A percentile compares a stretch with the other conserved stretches of the same genome.
These are phyloP conservation scores for Ogataea nakhonphanomensis DNA, from an alignment of 805 yeast species.

Conservation along the genomic window DNA sequence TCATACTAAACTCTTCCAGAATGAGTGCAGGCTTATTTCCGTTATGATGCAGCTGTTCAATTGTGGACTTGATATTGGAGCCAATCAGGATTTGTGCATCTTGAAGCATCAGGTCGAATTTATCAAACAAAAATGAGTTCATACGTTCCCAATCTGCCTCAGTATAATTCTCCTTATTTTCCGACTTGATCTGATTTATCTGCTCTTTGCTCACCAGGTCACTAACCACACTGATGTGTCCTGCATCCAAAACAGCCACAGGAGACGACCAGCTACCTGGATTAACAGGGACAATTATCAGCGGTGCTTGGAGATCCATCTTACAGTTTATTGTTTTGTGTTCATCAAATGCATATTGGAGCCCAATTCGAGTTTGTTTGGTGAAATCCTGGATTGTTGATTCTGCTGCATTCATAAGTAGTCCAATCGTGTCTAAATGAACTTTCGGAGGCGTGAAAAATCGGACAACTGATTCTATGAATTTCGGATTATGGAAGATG, in stretches of 20 bases:
- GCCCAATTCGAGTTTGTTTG: slow-evolving; percentile 83
- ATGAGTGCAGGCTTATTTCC: slow-evolving; percentile 53
- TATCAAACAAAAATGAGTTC: slow-evolving; percentile 83
- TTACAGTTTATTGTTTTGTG: slow-evolving; percentile 86
- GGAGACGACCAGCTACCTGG: slow-evolving; percentile 79
- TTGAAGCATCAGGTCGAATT: slow-evolving; percentile 68
- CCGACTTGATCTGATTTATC: slow-evolving; percentile 64
- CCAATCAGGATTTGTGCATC: slow-evolving; percentile 91
- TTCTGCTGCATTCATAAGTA: slow-evolving; percentile 91
- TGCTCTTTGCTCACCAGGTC: slow-evolving; percentile 71
- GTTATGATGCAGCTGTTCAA: slow-evolving; percentile 60
- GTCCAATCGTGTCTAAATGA: slow-evolving; percentile 84
- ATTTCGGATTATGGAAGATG: slow-evolving; percentile 80
- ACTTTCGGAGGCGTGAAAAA: slow-evolving; percentile 87
- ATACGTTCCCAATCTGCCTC: slow-evolving; percentile 72
- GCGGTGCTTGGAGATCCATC: slow-evolving; percentile 90
- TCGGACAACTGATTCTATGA: slow-evolving; percentile 66
- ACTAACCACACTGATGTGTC: slow-evolving; percentile 82
- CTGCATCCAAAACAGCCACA: slow-evolving; percentile 91
- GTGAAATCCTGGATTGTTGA: slow-evolving; percentile 91
- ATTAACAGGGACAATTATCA: slow-evolving; percentile 81
- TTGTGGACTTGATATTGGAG: slow-evolving; percentile 70
- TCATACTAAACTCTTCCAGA: slow-evolving; percentile 72
- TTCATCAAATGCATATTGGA: slow-evolving; percentile 90
- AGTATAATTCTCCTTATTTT: slow-evolving; percentile 50